Base-by-base conservation (phyloP, 176 grass and related monocot genomes). In the Ensete glaucum region DNA sequence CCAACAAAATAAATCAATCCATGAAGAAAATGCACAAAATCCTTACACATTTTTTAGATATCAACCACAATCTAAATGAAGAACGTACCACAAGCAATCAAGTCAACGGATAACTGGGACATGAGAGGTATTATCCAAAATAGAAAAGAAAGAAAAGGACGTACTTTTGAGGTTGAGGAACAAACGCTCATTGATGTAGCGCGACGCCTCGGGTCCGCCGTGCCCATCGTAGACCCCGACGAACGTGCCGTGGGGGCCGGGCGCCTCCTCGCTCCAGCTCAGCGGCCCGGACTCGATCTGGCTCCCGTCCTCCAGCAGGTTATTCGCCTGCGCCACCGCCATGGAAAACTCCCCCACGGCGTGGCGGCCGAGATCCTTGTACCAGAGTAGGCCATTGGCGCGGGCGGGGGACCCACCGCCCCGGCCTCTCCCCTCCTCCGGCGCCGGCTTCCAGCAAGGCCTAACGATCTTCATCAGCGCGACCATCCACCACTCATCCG, bases 291-390 rank as follows among this genome's bases (percentile, higher is more conserved):
- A 87, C 76, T 91, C 89, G n/a, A 91, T 62, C 83, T 91, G 89
- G 63, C 89, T 91, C 9, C 67, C 77, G 50, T 91, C 89, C 80
- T 91, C 89, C 51, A 91, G 81, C 73, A 88, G 71, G 24, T 88
- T 85, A 76, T 91, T 91, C 17, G 89, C 89, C 78, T 91, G 89
- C 54, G 87, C 85, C 25, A 91, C 80, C 57, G 89, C 89, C 82
- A 91, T 88, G 62, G 89, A 91, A 83, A 91, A 91, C 69, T 85
- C 89, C 2, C 89, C 89, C 51, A 80, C 76, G 11, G 80, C 79
- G 59, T 91, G 89, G 13, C 70, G 54, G 16, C 89, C 89, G 9
- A 72, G 50, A 74, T 91, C 89, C 82, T 88, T 91, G 83, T 91
- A 88, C 89, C 89, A 91, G 19, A 91, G 78, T 63, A 91, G 80